phyloP scores from a whole-genome alignment of 2,329 filamentous ascomycete genomes.

The Pezicula radicicola region DNA sequence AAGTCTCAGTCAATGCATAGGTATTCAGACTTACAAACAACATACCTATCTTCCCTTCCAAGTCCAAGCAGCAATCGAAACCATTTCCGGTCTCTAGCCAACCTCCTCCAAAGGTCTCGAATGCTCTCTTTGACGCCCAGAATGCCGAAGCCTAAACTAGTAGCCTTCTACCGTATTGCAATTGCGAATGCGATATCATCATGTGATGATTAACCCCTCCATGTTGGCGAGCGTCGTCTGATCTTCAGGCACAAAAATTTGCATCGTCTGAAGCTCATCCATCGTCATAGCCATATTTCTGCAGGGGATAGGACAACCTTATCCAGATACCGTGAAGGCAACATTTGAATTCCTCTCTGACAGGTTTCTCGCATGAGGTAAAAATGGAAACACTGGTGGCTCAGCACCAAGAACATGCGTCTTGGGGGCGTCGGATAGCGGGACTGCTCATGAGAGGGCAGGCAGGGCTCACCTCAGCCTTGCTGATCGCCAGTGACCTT shows the following conservation, averaged over 20 bases:
- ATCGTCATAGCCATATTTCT: background rate
- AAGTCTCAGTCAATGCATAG: background rate
- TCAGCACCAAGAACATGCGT: background rate
- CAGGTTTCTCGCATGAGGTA: too few relatives aligned
- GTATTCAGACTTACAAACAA: background rate
- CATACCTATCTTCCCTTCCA: background rate
- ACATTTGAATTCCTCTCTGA: too few relatives aligned
- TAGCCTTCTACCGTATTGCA: background rate
- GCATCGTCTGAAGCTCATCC: background rate
- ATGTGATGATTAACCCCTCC: background rate
- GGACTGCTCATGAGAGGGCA: too few relatives aligned
- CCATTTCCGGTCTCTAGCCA: too few relatives aligned
- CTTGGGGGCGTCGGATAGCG: too few relatives aligned
- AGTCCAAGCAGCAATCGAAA: too few relatives aligned
- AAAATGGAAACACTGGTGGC: background rate
- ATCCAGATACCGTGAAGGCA: too few relatives aligned
- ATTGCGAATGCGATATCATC: background rate
- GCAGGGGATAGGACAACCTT: background rate
- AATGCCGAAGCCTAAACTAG: too few relatives aligned
- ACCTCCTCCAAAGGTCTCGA: too few relatives aligned
- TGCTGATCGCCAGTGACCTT: background rate
- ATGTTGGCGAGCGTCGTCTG: background rate
- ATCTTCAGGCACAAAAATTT: background rate
- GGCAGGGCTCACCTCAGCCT: background rate
- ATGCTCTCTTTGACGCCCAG: too few relatives aligned